Conservation (phyloP, 2,329 filamentous ascomycete species). For the Aspergillus ochraceus region DNA sequence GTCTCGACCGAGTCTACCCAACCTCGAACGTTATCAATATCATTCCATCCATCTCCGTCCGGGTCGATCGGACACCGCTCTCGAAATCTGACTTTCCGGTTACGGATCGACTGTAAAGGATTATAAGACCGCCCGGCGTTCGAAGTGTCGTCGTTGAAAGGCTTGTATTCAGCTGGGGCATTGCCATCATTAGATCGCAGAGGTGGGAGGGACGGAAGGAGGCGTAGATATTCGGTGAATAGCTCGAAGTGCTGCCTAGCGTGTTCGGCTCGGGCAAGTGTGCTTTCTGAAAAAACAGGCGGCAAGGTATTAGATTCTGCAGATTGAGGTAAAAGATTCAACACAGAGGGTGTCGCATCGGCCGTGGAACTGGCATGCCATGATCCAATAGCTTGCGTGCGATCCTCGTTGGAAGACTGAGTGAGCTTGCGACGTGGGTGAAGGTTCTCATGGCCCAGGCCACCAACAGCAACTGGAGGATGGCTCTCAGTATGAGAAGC, state of each 20-base stretch:
- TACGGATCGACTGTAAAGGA: conserved; percentile 87
- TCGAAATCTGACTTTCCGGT: conserved; percentile 78
- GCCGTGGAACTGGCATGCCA: conserved; percentile 10
- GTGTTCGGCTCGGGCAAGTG: conserved; percentile 77
- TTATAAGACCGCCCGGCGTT: conserved; percentile 74
- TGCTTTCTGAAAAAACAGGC: conserved; percentile 70
- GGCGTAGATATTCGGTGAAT: conserved; percentile 75
- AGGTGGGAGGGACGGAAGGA: conserved; percentile 77
- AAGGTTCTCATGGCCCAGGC: conserved; percentile 15
- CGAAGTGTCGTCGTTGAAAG: conserved; percentile 35
- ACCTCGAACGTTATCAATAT: conserved; percentile 67
- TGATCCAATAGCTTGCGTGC: conserved; percentile 15
- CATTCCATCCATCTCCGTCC: conserved; percentile 72
- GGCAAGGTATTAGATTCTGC: conserved; percentile 35
- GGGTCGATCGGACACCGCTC: conserved; percentile 74
- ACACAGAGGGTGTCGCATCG: conserved; percentile 21
- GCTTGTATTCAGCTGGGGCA: conserved; percentile 15
- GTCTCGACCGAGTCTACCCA: conserved; percentile 75
- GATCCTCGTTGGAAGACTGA: conserved; percentile 27
- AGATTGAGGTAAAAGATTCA: conserved; percentile 30
- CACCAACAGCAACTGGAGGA: conserved; percentile 14
- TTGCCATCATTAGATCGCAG: conserved; percentile 43
- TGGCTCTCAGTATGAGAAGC: conserved; percentile 22
- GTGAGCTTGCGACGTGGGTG: conserved; percentile 21
- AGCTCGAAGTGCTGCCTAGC: conserved; percentile 84